Evolutionary conservation across 192 early-diverging fungal genomes (phyloP).

Genomic region (Dimargaris xerosporica): DNA sequence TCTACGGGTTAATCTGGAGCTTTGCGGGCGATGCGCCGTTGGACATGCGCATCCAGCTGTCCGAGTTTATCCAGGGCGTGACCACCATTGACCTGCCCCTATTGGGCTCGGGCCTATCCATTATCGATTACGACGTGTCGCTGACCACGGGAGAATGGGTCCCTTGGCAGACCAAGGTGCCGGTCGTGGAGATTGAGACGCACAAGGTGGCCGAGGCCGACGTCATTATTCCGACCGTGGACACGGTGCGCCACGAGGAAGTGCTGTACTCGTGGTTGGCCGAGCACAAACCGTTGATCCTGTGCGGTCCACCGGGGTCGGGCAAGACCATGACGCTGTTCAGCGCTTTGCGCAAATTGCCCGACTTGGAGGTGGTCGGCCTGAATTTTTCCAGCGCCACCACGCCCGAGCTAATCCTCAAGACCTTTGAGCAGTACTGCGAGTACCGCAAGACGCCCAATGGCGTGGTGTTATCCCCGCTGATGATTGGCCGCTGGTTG

Average conservation of each 20-base stretch:
- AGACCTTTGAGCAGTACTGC: constrained; percentile 96
- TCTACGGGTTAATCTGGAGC: constrained; percentile 82
- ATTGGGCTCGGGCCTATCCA: constrained; percentile 21
- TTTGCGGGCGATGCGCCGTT: constrained; percentile 80
- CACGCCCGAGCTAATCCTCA: constrained; percentile 83
- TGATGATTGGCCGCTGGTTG: constrained; percentile 76
- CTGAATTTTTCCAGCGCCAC: constrained; percentile 99
- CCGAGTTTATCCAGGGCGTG: constrained; percentile 62
- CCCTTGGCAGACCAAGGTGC: constrained; percentile 81
- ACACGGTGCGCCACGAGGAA: constrained; percentile 95
- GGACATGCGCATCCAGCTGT: constrained; percentile 51
- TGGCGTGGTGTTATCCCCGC: constrained; percentile 75
- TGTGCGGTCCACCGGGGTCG: constrained; percentile 98
- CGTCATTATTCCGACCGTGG: constrained; percentile 93
- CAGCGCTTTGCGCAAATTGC: constrained; percentile 80
- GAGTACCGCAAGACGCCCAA: constrained; percentile 92
- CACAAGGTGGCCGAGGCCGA: constrained; percentile 80
- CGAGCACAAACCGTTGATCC: constrained; percentile 84
- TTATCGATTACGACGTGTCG: constrained; percentile 85
- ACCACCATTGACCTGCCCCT: constrained; percentile 63
- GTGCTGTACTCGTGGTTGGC: constrained; percentile 90
- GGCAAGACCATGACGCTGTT: constrained; percentile 99
- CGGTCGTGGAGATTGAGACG: constrained; percentile 82
- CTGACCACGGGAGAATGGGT: constrained; percentile 73
- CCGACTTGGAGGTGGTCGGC: constrained; percentile 92